Evolutionary conservation across 1,284 basidiomycete species (phyloP).

Genomic region (Leccinum laetum): DNA sequence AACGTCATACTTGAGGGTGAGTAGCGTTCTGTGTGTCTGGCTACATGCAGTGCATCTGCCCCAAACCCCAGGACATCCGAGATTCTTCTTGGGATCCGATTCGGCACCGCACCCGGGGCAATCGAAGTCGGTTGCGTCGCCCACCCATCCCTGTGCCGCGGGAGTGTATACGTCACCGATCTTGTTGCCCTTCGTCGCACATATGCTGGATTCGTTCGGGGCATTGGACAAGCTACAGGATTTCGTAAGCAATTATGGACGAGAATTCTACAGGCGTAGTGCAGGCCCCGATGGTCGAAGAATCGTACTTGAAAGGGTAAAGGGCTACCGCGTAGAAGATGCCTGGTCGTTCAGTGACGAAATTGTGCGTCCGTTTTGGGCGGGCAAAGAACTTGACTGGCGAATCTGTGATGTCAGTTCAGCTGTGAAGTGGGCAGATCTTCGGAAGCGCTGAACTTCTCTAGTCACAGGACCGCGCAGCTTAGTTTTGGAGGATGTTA

Average conservation of each 20-base stretch:
- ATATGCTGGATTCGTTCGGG: constrained; percentile 84
- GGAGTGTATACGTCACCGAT: constrained; percentile 93
- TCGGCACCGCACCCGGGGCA: constrained; percentile 90
- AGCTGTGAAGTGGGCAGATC: neutral
- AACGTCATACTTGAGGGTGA: constrained; percentile 80
- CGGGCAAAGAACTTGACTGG: constrained; percentile 85
- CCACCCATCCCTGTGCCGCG: constrained; percentile 82
- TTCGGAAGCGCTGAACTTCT: constrained; percentile 7
- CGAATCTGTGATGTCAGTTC: constrained; percentile 51
- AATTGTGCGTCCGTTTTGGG: constrained; percentile 89
- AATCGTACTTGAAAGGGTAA: constrained; percentile 33
- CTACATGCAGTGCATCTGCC: neutral
- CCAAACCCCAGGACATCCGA: constrained; percentile 71
- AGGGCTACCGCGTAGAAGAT: constrained; percentile 50
- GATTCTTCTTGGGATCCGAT: constrained; percentile 98
- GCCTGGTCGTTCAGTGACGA: constrained; percentile 52
- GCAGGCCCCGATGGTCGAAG: constrained; percentile 21
- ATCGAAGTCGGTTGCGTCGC: constrained; percentile 79
- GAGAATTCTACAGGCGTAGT: constrained; percentile 73
- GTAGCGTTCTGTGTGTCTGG: constrained; percentile 6
- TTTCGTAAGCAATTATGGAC: constrained; percentile 79
- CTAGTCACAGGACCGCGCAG: constrained; percentile 7
- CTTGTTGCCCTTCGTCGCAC: constrained; percentile 84
- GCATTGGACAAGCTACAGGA: constrained; percentile 79
- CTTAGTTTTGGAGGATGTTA: neutral